These are phyloP conservation scores for Gymnopilus dilepis DNA, from an alignment of 768 basidiomycete genomes.

Conservation along the genomic window DNA sequence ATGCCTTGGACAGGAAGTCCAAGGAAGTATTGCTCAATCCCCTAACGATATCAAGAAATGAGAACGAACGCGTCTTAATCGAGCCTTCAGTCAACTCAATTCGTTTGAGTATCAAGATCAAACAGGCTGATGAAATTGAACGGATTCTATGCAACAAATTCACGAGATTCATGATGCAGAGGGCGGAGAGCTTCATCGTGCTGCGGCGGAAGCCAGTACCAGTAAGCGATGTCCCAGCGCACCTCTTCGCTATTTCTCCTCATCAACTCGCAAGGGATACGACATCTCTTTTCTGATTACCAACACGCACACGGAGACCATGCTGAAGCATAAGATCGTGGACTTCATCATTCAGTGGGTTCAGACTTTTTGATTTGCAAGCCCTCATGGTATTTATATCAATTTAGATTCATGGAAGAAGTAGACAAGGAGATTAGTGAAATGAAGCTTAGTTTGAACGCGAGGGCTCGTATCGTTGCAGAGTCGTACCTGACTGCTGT, in stretches of 20 bases:
- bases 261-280: slow-evolving; percentile 72
- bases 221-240: slow-evolving; percentile 47
- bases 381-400: neutral
- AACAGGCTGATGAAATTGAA: slow-evolving; percentile 99
- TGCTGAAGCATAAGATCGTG: slow-evolving; percentile 99
- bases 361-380: neutral
- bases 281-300: slow-evolving; percentile 99
- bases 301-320: slow-evolving; percentile 94
- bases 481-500: slow-evolving; percentile 96
- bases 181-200: slow-evolving; percentile 97
- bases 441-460: slow-evolving; percentile 97
- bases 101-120: slow-evolving; percentile 96
- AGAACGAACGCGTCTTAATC: slow-evolving; percentile 96
- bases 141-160: slow-evolving; percentile 97
- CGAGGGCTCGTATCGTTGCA: slow-evolving; percentile 94
- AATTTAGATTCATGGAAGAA: slow-evolving; percentile 92
- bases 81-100: slow-evolving; percentile 98
- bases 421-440: slow-evolving; percentile 99
- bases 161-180: slow-evolving; percentile 98
- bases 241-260: neutral
- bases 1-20: slow-evolving; percentile 63
- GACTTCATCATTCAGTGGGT: slow-evolving; percentile 98
- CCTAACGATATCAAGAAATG: slow-evolving; percentile 93
- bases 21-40: slow-evolving; percentile 95
- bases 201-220: slow-evolving; percentile 92